Evolutionary conservation across 2,329 filamentous ascomycete genomes (phyloP).

Genomic region (Apiospora koreana): DNA sequence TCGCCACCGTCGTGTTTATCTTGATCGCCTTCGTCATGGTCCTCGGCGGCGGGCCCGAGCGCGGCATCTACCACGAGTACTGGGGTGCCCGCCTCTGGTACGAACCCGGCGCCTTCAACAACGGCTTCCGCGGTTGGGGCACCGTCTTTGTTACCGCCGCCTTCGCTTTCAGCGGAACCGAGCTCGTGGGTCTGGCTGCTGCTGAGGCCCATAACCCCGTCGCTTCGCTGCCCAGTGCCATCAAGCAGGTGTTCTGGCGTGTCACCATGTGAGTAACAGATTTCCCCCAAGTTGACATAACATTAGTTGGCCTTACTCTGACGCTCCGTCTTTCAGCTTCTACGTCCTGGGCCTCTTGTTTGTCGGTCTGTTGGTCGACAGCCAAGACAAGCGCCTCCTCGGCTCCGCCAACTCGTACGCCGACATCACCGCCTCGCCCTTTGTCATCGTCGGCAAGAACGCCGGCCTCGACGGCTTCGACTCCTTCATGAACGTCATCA

Average conservation of each 20-base stretch:
- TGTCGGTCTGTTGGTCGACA: constrained; percentile 51
- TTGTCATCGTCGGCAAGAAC: constrained; percentile 58
- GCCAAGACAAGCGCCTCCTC: constrained; percentile 48
- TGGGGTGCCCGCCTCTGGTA: constrained; percentile 53
- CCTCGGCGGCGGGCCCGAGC: constrained; percentile 58
- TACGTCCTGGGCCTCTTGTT: constrained; percentile 55
- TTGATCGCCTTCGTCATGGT: constrained; percentile 61
- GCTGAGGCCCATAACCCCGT: constrained; percentile 71
- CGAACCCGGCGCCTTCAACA: constrained; percentile 60
- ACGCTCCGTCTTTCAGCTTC: constrained; percentile 34
- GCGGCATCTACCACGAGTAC: constrained; percentile 45
- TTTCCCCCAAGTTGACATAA: neutral
- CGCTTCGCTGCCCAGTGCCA: constrained; percentile 74
- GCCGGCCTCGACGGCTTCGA: constrained; percentile 54
- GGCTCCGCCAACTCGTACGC: constrained; percentile 44
- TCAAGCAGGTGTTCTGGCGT: constrained; percentile 74
- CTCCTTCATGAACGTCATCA: constrained; percentile 60
- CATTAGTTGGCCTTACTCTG: constrained; percentile 4
- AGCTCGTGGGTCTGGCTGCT: constrained; percentile 73
- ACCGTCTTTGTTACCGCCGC: constrained; percentile 72
- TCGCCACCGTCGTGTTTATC: constrained; percentile 63
- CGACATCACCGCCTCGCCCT: constrained; percentile 51
- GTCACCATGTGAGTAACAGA: constrained; percentile 43
- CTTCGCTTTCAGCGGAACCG: constrained; percentile 73
- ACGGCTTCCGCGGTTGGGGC: constrained; percentile 76